Evolutionary conservation across 1,284 basidiomycete species (phyloP).

Genomic region (Boletellus sp.): DNA sequence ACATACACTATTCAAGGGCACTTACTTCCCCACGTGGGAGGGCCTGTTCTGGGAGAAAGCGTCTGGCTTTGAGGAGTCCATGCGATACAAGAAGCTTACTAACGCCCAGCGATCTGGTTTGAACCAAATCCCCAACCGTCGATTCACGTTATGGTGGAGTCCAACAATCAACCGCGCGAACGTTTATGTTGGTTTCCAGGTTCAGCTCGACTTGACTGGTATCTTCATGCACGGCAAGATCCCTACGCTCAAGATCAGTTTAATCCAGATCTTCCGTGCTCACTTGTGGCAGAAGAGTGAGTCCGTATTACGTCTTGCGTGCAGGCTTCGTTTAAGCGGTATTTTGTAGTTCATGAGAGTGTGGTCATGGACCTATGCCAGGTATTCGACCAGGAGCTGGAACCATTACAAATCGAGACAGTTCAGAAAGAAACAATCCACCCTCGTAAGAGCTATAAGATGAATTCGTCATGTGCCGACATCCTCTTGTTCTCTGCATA

Average conservation of each 20-base stretch:
- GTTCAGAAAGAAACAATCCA: conserved; percentile 99
- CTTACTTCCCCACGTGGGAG: conserved; percentile 91
- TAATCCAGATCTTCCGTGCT: conserved; percentile 99
- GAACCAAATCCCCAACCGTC: conserved; percentile 98
- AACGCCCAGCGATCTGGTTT: conserved; percentile 96
- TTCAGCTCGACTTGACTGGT: conserved; percentile 95
- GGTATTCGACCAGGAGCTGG: conserved; percentile 98
- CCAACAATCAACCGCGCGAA: conserved; percentile 98
- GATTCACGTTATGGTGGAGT: conserved; percentile 99
- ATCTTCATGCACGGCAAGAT: conserved; percentile 98
- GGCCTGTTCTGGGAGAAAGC: conserved; percentile 97
- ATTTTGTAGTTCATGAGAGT: conserved; percentile 68
- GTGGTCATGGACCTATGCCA: conserved; percentile 99
- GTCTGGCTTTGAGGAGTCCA: conserved; percentile 93
- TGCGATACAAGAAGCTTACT: conserved; percentile 96
- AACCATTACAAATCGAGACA: conserved; percentile 97
- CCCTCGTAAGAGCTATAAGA: conserved; percentile 99
- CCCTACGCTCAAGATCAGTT: conserved; percentile 94
- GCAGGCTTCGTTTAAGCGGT: conserved; percentile 9
- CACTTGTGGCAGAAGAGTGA: conserved; percentile 98
- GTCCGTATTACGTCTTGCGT: conserved; percentile 29
- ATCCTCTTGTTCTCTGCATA: conserved; percentile 96
- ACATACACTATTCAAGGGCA: conserved; percentile 97
- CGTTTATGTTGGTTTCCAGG: conserved; percentile 99
- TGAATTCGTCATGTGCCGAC: conserved; percentile 97